Conservation (phyloP, 352 stramenopile genomes). For the Phytophthora agathidicida region DNA sequence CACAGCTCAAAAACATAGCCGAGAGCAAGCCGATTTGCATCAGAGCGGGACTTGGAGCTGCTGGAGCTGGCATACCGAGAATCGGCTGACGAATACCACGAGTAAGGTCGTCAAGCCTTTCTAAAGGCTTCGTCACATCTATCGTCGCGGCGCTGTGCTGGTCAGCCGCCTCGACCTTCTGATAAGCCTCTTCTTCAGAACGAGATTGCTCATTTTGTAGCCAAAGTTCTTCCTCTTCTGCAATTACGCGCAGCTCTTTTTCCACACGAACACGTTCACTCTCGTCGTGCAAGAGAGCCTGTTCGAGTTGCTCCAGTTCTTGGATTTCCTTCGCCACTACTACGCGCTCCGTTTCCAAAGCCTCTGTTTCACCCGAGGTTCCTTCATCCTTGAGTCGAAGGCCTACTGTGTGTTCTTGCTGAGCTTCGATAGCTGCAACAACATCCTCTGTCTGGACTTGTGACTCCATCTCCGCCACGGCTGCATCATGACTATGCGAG, state of each 20-base stretch:
- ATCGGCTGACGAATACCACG: neutral
- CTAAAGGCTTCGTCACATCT: neutral
- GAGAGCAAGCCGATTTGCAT: slow-evolving; percentile 26
- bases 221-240: slow-evolving; percentile 32
- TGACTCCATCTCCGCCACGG: slow-evolving; percentile 1
- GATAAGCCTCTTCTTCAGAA: neutral
- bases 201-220: slow-evolving; percentile 5
- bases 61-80: neutral
- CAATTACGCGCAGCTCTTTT: slow-evolving; percentile 40
- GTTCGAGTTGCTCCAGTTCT: slow-evolving; percentile 27
- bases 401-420: neutral
- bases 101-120: neutral
- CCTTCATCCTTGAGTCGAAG: neutral
- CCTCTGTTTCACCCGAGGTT: slow-evolving; percentile 1
- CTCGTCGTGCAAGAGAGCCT: slow-evolving; percentile 25
- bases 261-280: slow-evolving; percentile 23
- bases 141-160: neutral
- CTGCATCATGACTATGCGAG: slow-evolving; percentile 1
- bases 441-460: neutral
- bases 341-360: slow-evolving; percentile 9
- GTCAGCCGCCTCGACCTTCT: neutral
- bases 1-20: slow-evolving; percentile 31
- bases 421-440: neutral
- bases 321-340: slow-evolving; percentile 23
- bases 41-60: neutral